Conservation (phyloP, 371 early-diverging fungal species). For the Paraphysoderma sedebokerense region DNA sequence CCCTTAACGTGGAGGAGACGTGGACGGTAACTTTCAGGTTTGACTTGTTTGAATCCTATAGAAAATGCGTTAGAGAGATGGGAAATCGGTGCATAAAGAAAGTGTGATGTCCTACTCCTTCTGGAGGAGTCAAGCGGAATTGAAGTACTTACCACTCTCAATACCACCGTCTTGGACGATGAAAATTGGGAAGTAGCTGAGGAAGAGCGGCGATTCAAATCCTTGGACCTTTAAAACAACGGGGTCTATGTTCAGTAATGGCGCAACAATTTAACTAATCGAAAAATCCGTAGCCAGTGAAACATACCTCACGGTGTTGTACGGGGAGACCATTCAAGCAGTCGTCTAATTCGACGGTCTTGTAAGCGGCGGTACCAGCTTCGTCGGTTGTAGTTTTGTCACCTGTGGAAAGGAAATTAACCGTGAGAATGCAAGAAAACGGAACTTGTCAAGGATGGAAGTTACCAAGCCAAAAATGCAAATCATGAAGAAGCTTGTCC, state of each 20-base stretch:
- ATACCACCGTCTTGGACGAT: constrained; percentile 51
- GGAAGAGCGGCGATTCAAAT: constrained; percentile 40
- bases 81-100: no score
- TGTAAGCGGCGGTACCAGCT: constrained; percentile 79
- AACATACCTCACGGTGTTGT: constrained; percentile 75
- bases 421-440: no score
- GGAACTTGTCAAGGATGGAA: no score
- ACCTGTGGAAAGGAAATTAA: no score
- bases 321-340: constrained; percentile 44
- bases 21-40: constrained; percentile 25
- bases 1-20: constrained; percentile 54
- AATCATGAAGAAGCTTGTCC: constrained; percentile 23
- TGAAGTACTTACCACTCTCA: no score
- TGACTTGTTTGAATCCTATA: constrained; percentile 62
- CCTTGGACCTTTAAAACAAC: constrained; percentile 22
- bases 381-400: constrained; percentile 25
- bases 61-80: no score
- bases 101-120: no score
- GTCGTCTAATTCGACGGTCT: constrained; percentile 73
- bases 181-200: constrained; percentile 41
- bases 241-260: constrained; percentile 5
- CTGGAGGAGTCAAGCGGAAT: no score
- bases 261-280: no score
- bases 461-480: constrained; percentile 65
- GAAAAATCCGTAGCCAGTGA: no score